A percentile compares a stretch with the other conserved stretches of the same genome.
Evolutionary conservation across 176 grass and related monocot genomes (phyloP).

Genomic region (Stipa capillata): DNA sequence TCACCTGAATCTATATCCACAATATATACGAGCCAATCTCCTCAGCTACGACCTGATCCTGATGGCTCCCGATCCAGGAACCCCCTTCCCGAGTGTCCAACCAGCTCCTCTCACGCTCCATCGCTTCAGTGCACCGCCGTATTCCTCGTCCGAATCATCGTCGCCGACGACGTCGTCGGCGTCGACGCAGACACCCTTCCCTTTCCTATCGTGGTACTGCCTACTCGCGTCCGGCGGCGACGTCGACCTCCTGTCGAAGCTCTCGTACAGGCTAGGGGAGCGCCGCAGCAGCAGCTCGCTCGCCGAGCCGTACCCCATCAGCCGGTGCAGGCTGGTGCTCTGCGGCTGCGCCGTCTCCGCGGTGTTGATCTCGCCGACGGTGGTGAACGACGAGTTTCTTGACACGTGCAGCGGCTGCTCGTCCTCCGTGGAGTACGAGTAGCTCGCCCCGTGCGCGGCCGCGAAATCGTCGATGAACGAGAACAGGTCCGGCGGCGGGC

Average conservation of each 20-base stretch:
- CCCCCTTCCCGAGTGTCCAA: neutral
- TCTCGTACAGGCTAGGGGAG: constrained; percentile 48
- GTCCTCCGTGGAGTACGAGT: constrained; percentile 52
- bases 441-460: constrained; percentile 19
- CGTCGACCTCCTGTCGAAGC: constrained; percentile 28
- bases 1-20: constrained; percentile 16
- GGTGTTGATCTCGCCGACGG: neutral
- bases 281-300: constrained; percentile 32
- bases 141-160: constrained; percentile 39
- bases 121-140: neutral
- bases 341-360: constrained; percentile 13
- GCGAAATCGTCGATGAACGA: constrained; percentile 41
- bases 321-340: constrained; percentile 41
- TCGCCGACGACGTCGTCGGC: neutral
- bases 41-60: constrained; percentile 11
- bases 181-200: constrained; percentile 30
- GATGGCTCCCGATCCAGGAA: constrained; percentile 25
- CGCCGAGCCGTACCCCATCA: constrained; percentile 71
- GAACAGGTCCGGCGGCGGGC: constrained; percentile 25
- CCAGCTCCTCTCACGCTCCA: neutral
- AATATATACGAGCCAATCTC: constrained; percentile 5
- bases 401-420: constrained; percentile 45
- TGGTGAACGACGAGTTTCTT: constrained; percentile 53
- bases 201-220: constrained; percentile 34
- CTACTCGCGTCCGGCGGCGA: constrained; percentile 13